Percentiles rank a stretch among this genome's conserved stretches.
Evolutionary conservation across 2,329 filamentous ascomycete species (phyloP).

Genomic region (Exophiala bonariae): DNA sequence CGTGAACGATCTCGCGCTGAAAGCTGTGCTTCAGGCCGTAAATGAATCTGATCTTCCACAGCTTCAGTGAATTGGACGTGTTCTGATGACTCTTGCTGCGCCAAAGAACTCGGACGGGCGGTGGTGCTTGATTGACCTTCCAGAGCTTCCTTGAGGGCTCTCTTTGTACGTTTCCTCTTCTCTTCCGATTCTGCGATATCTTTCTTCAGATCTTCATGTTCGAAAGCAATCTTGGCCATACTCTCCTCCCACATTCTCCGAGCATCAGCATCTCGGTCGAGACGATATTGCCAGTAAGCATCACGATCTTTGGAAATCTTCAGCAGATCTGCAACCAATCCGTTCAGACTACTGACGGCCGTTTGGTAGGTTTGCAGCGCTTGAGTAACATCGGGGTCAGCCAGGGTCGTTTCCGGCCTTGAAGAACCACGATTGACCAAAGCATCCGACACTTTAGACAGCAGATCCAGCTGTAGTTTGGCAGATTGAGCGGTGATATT

Average conservation of each 20-base stretch:
- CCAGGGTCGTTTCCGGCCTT: constrained; percentile 71
- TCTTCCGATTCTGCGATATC: constrained; percentile 85
- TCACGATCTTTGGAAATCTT: constrained; percentile 94
- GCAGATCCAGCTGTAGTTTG: constrained; percentile 85
- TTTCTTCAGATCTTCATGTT: constrained; percentile 88
- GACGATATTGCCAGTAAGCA: constrained; percentile 92
- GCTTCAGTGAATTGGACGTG: constrained; percentile 36
- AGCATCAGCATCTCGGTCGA: constrained; percentile 89
- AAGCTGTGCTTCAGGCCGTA: constrained; percentile 37
- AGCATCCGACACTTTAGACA: constrained; percentile 77
- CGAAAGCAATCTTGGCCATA: constrained; percentile 93
- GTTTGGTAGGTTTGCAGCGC: constrained; percentile 84
- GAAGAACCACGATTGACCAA: constrained; percentile 47
- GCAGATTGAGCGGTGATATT: constrained; percentile 96
- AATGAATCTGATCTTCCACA: constrained; percentile 35
- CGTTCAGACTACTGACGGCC: constrained; percentile 83
- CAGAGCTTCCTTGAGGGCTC: constrained; percentile 81
- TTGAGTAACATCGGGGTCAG: constrained; percentile 72
- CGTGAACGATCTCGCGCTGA: constrained; percentile 18
- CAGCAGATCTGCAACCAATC: constrained; percentile 79
- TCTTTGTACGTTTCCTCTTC: constrained; percentile 86
- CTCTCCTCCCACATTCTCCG: constrained; percentile 98
- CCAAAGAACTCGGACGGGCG: constrained; percentile 38
- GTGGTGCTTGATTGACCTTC: constrained; percentile 53
- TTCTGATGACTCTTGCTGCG: constrained; percentile 17